A percentile compares a stretch with the other conserved stretches of the same genome.
Conservation (phyloP, 257 asterid genomes). For the Petunia axillaris region DNA sequence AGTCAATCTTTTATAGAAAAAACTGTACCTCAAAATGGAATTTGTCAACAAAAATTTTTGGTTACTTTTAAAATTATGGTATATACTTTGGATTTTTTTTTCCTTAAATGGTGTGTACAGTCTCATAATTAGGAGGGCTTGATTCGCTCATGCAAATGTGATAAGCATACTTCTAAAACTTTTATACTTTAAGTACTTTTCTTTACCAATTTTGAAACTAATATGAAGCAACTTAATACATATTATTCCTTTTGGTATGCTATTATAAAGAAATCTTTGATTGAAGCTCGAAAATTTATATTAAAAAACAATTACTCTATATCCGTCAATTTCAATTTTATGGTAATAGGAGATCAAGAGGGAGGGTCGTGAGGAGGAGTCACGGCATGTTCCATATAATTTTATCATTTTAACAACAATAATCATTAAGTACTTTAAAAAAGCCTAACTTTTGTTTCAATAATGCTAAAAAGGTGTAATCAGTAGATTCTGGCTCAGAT, state of each 20-base stretch:
- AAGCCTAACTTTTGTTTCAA: neutral
- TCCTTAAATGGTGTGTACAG: too few relatives aligned
- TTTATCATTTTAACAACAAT: neutral
- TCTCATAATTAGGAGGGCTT: neutral
- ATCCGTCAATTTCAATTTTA: neutral
- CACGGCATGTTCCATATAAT: neutral
- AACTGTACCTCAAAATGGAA: too few relatives aligned
- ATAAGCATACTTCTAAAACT: neutral
- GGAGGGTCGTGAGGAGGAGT: neutral
- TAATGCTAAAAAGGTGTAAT: conserved; percentile 15
- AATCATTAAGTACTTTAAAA: conserved; percentile 2
- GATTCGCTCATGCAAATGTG: neutral
- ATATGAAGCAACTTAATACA: too few relatives aligned
- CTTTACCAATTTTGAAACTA: neutral
- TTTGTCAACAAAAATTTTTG: too few relatives aligned
- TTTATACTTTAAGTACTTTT: neutral
- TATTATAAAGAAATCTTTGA: neutral
- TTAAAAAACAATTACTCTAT: too few relatives aligned
- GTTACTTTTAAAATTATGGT: neutral
- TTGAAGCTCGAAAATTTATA: neutral
- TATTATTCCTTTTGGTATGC: too few relatives aligned
- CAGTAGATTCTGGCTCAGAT: neutral
- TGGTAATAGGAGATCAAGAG: neutral
- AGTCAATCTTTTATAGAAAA: too few relatives aligned
- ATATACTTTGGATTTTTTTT: neutral